Evolutionary conservation across 257 asterid species (phyloP).

Genomic region (Solanum piurae): DNA sequence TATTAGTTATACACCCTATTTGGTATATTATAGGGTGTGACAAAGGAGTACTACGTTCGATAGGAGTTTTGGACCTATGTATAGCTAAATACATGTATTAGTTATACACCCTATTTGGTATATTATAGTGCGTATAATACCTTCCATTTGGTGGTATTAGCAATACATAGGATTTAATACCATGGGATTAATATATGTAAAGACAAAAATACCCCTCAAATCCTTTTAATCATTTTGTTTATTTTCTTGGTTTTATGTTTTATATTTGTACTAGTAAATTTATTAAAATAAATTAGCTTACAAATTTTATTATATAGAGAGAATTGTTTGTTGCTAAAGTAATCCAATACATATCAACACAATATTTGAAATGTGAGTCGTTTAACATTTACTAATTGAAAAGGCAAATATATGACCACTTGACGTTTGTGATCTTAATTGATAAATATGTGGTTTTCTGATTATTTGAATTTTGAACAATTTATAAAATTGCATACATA

Average conservation of each 20-base stretch:
- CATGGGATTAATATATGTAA: background rate
- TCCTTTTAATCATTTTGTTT: background rate
- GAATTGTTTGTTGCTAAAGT: background rate
- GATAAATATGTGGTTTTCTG: background rate
- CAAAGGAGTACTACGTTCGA: background rate
- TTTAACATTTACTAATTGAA: background rate
- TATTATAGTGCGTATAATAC: background rate
- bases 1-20: background rate
- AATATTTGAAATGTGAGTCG: background rate
- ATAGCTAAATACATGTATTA: background rate
- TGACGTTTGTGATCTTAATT: background rate
- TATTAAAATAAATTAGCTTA: background rate
- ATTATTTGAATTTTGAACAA: background rate
- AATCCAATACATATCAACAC: background rate
- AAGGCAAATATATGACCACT: background rate
- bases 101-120: background rate
- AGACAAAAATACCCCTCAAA: background rate
- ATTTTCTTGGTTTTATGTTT: background rate
- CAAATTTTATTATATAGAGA: background rate
- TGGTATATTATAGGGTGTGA: background rate
- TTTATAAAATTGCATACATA: too few species aligned
- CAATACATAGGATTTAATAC: background rate
- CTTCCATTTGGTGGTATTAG: background rate
- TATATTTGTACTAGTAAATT: background rate
- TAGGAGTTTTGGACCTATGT: background rate